Base-by-base conservation (phyloP, 768 basidiomycete genomes). In the Boletus rubescentipes region DNA sequence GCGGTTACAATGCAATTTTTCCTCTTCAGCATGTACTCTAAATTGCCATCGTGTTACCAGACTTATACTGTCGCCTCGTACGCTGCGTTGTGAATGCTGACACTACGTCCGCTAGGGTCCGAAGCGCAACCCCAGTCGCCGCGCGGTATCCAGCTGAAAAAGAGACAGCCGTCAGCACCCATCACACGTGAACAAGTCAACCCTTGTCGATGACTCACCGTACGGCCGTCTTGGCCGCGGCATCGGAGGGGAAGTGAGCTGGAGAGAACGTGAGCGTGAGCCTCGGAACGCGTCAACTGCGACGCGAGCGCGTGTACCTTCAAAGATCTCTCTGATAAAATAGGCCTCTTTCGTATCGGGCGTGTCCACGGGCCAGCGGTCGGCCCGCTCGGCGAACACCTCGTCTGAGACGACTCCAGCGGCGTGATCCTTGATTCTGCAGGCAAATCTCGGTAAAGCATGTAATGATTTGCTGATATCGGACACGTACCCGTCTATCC, bases 271-370 rank as follows among this genome's bases (percentile, higher is more conserved):
- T 26, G 5, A 26, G 6, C 20, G 46, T 60, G 39, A 58, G 57
- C 29, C 21, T 54, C 44, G 30, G 30, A 49, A 35, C 38, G 2
- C n/a, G 20, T 43, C n/a, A 14, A 48, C 20, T 38, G 49, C 37
- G 39, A 34, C 21, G 31, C 30, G 57, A 16, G 39, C 49, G 45
- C 30, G 18, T 8, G 67, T 67, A 84, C 89, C 75, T 69, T 98
- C 92, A 65, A 99, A 99, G 49, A 93, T 80, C 53, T 98, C 89
- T 51, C 94, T 84, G 66, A 98, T 90, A 62, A 81, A 85, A 73
- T 95, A 98, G 0, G 91, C 97, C 73, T 99, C 97, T 72, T 98
- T 98, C 21, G 97, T 98, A 61, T 94, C 91, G 6, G 97, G 95
- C 0, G 88, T 86, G 62, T 86, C 87, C 53, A 80, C 71, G 10